Conservation (phyloP, 2,329 filamentous ascomycete genomes). For the Canariomyces notabilis region DNA sequence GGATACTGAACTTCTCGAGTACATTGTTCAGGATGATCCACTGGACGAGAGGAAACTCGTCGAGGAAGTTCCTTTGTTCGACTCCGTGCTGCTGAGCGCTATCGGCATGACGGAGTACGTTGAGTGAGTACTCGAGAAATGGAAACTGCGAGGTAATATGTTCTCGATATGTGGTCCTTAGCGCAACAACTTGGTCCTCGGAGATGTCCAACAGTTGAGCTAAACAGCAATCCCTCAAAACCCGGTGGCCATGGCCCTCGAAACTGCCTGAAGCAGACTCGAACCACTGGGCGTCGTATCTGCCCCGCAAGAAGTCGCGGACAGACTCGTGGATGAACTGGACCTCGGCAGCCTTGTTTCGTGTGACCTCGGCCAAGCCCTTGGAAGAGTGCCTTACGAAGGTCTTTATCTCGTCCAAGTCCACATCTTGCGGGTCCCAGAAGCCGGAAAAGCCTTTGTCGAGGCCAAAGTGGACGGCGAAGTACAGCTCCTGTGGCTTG, state of each 20-base stretch:
- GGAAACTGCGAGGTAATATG: conserved; percentile 28
- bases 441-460: background rate
- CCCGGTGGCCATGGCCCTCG: conserved; percentile 35
- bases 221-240: conserved; percentile 40
- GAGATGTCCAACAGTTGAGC: conserved; percentile 31
- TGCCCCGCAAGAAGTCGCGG: conserved; percentile 40
- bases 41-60: background rate
- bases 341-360: conserved; percentile 28
- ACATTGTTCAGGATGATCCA: background rate
- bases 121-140: conserved; percentile 43
- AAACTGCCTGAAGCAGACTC: conserved; percentile 29
- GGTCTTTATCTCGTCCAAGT: conserved; percentile 25
- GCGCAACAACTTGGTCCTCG: background rate
- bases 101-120: conserved; percentile 37
- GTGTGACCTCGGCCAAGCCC: conserved; percentile 42
- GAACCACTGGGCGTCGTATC: conserved; percentile 27
- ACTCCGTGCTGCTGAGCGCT: conserved; percentile 5
- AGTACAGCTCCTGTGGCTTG: conserved; percentile 39
- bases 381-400: conserved; percentile 43
- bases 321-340: conserved; percentile 54
- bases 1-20: background rate
- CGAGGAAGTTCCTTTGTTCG: conserved; percentile 2
- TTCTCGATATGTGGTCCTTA: background rate
- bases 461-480: conserved; percentile 33
- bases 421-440: conserved; percentile 14